A percentile compares a stretch with the other conserved stretches of the same genome.
These are phyloP conservation scores for Aspergillus aculeatus DNA, from an alignment of 2,329 filamentous ascomycete species.

Conservation along the genomic window DNA sequence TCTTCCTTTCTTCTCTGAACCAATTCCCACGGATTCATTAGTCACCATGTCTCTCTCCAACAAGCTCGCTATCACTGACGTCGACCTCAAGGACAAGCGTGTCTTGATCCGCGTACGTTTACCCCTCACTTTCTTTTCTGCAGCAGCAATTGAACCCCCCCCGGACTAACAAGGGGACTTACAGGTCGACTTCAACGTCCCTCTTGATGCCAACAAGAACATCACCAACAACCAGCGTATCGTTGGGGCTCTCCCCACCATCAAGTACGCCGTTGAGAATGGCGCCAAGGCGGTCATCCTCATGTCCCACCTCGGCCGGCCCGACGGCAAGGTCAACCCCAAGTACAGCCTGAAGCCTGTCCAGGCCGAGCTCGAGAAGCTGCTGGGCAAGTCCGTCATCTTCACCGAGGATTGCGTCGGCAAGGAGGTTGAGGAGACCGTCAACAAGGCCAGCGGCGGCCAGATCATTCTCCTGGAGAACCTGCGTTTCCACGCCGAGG, in stretches of 20 bases:
- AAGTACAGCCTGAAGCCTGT: constrained; percentile 97
- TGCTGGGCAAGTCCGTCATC: constrained; percentile 77
- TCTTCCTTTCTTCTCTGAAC: constrained; percentile 10
- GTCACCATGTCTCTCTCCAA: constrained; percentile 87
- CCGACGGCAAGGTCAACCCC: constrained; percentile 80
- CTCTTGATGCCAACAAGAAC: constrained; percentile 86
- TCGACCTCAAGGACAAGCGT: constrained; percentile 97
- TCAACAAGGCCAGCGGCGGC: constrained; percentile 77
- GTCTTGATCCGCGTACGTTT: constrained; percentile 88
- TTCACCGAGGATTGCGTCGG: constrained; percentile 92
- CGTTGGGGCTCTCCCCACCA: constrained; percentile 89
- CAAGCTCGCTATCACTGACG: constrained; percentile 95
- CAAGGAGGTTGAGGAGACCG: constrained; percentile 81
- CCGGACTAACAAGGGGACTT: constrained; percentile 12
- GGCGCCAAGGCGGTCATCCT: constrained; percentile 90
- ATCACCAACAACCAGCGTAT: constrained; percentile 99
- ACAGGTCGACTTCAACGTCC: constrained; percentile 99
- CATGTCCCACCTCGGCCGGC: constrained; percentile 98
- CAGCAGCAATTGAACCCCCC: neutral
- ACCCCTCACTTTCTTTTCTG: constrained; percentile 24
- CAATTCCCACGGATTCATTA: constrained; percentile 17
- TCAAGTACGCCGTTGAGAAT: constrained; percentile 88
- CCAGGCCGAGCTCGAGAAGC: constrained; percentile 85
- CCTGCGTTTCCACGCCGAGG: constrained; percentile 95
- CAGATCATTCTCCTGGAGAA: constrained; percentile 93